Evolutionary conservation across 148 eudicot genomes (phyloP), one percentile per base, ranked within the genome.

Genomic region (Rhododendron kiyosumense): DNA sequence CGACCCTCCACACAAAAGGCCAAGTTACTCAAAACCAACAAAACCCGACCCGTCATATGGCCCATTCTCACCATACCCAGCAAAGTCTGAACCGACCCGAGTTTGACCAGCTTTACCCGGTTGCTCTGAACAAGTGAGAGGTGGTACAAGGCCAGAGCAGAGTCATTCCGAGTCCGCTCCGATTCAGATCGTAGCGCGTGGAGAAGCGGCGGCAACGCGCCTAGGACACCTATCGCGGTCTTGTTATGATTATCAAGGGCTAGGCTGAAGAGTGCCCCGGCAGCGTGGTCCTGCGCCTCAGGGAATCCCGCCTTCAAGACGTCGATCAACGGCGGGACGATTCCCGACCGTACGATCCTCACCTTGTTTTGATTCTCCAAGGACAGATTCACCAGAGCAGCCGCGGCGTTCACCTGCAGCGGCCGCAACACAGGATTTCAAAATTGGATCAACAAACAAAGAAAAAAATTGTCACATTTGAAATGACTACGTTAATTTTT

Each of bases 211-310:
- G 87, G 94, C 80, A 95, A 81, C 18, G 96, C 98, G 13, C 96
- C 98, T 0, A 96, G 88, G 11, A 94, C 99, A 0, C 99, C 98
- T 18, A 96, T 92, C 0, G 98, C 98, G 0, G 96, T 96, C 87
- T 96, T 95, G 90, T 96, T 96, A 24, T 89, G 93, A 86, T 94
- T 94, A 49, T 92, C 97, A 13, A 96, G 90, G 4, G 97, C 93
- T 49, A 96, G 88, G 87, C 99, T 96, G 89, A 96, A 96, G 81
- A 96, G 90, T 2, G 95, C 96, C 6, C 99, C 98, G 15, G 94
- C 92, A 4, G 97, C 98, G 71, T 96, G 99, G 79, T 96, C 99
- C 84, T 92, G 94, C 6, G 95, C 88, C 90, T 96, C 99, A 1
- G 94, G 87, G 74, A 51, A 93, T 69, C 98, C 94, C 0, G 90